These are phyloP conservation scores for Pascua sp. DNA, from an alignment of 1,284 basidiomycete genomes.

Conservation along the genomic window DNA sequence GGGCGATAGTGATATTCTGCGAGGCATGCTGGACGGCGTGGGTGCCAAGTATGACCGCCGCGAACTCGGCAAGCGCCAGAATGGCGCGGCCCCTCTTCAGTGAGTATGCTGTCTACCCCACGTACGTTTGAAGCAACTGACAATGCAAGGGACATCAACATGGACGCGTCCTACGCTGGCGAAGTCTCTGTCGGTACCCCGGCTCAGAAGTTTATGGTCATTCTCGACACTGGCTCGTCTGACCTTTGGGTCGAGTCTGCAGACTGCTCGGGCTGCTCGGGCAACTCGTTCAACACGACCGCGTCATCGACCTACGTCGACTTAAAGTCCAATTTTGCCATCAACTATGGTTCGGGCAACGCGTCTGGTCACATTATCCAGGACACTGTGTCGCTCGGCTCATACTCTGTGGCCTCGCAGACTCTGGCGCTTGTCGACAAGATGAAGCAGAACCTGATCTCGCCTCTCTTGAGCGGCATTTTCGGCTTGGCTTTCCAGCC, in stretches of 20 bases:
- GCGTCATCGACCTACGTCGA: constrained; percentile 20
- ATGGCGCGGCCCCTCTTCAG: no score
- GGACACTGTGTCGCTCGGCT: constrained; percentile 75
- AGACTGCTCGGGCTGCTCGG: constrained; percentile 19
- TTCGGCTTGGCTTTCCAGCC: constrained; percentile 53
- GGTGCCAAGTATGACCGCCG: no score
- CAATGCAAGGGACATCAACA: constrained; percentile 29
- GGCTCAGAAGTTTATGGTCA: constrained; percentile 55
- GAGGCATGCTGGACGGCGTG: neutral
- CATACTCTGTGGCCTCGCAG: constrained; percentile 68
- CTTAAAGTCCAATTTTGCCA: constrained; percentile 32
- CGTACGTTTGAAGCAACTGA: no score
- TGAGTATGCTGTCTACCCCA: no score
- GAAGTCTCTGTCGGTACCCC: constrained; percentile 46
- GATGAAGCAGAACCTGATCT: constrained; percentile 46
- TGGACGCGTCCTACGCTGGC: constrained; percentile 48
- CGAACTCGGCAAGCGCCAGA: no score
- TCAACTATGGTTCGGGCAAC: constrained; percentile 58
- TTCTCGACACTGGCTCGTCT: constrained; percentile 60
- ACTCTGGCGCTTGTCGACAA: constrained; percentile 55
- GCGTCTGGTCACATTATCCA: constrained; percentile 66
- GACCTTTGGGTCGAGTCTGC: constrained; percentile 53
- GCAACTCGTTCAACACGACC: constrained; percentile 15
- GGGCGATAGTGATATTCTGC: neutral
- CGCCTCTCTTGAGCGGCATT: constrained; percentile 50